Evolutionary conservation across 306 rosid genomes (phyloP).

Genomic region (Mucuna pruriens): DNA sequence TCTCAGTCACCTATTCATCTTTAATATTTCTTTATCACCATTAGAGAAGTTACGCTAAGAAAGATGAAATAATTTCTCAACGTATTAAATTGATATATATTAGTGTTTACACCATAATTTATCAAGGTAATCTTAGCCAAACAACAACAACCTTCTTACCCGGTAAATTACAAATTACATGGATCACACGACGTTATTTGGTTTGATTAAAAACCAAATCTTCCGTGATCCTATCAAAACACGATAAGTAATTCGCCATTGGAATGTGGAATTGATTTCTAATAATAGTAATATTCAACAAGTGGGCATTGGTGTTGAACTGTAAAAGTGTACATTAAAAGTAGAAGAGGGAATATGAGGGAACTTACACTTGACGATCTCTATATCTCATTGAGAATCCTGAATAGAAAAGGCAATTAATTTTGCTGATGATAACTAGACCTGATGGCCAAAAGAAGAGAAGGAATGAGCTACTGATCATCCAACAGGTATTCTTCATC

Average conservation of each 20-base stretch:
- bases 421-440: too few relatives aligned
- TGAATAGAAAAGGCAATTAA: too few relatives aligned
- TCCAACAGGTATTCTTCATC: constrained; percentile 80
- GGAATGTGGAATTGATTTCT: constrained; percentile 18
- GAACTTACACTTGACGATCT: background rate
- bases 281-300: background rate
- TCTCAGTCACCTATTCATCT: background rate
- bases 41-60: too few relatives aligned
- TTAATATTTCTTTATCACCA: background rate
- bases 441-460: constrained; percentile 27
- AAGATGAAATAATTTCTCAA: constrained; percentile 13
- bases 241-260: background rate
- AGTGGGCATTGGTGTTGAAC: constrained; percentile 26
- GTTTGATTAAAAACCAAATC: background rate
- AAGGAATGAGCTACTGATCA: constrained; percentile 50
- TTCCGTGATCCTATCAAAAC: background rate
- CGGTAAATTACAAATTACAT: background rate
- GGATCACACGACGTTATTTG: background rate
- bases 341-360: constrained; percentile 5
- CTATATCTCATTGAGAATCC: background rate
- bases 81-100: constrained; percentile 3
- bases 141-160: background rate
- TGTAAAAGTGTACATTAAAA: constrained; percentile 23
- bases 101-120: constrained; percentile 27
- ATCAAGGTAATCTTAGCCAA: constrained; percentile 1